Evolutionary conservation across 2,329 filamentous ascomycete species (phyloP), one percentile per base, ranked within the genome.

Genomic region (Fusarium anguioides): DNA sequence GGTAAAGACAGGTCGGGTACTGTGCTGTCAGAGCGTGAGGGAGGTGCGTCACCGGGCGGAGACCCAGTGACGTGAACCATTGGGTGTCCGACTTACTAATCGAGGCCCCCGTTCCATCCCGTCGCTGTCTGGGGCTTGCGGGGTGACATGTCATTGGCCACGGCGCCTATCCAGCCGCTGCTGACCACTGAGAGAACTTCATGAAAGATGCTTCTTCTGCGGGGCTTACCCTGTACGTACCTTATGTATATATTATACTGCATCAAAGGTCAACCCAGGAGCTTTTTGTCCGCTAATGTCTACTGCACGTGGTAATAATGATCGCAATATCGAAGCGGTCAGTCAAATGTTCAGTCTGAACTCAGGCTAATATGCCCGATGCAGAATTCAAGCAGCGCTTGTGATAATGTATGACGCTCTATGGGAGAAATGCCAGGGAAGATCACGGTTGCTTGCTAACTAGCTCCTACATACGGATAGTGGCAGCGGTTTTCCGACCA

Each of bases 1-100:
- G 65, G 45, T 66, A 40, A 66, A 66, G 56, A 65, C 56, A 66
- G 65, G 65, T 35, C 60, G 57, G 58, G 57, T 56, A 49, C 46
- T 14, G 33, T 40, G 46, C 15, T 49, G 46, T 49, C 33, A 68
- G 57, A 69, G 61, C 68, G 69, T 31, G 47, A 37, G 36, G 45
- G 35, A 36, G 50, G 29, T 63, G 59, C 65, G 71, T 73, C 69
- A 73, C 67, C 64, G 64, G 56, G 44, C 40, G 67, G 59, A 57
- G 68, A 35, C 63, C 60, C 69, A 72, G 55, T 66, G 65, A 62
- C 63, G 51, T 59, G 58, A 36, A 67, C 66, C 47, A 68, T 60
- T 26, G 27, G 41, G 20, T 41, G n/a, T n/a, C n/a, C n/a, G 20
- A 58, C 50, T 45, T 44, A 63, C 47, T 40, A 44, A 63, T 63